Percentiles rank a stretch among this genome's conserved stretches.
These are phyloP conservation scores for Pyrenophora tritici-repentis DNA, from an alignment of 2,329 filamentous ascomycete genomes.

Conservation along the genomic window DNA sequence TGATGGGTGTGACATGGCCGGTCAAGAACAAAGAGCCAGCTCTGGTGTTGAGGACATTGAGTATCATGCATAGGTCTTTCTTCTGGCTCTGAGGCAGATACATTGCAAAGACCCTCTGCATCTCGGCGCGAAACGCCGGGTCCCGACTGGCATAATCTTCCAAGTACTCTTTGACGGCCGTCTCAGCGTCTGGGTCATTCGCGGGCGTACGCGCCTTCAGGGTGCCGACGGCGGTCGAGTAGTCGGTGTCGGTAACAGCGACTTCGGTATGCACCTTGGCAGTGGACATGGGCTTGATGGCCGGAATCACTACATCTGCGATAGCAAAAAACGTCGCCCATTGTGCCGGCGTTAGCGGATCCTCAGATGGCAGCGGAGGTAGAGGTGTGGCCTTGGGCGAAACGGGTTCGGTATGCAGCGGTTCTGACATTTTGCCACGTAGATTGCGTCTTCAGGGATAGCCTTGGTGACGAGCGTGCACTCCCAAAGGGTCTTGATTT, in stretches of 20 bases:
- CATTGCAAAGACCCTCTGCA: conserved; percentile 55
- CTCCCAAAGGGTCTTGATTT: conserved; percentile 8
- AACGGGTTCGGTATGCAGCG: conserved; percentile 27
- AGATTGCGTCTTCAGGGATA: conserved; percentile 8
- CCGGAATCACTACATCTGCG: conserved; percentile 63
- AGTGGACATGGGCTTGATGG: conserved; percentile 54
- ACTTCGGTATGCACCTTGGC: conserved; percentile 48
- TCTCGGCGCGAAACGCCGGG: conserved; percentile 58
- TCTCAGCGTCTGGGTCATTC: conserved; percentile 42
- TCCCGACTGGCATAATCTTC: conserved; percentile 58
- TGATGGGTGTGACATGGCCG: conserved; percentile 66
- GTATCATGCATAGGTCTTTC: conserved; percentile 57
- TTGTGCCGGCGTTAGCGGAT: conserved; percentile 60
- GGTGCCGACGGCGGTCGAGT: conserved; percentile 52
- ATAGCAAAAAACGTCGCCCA: conserved; percentile 64
- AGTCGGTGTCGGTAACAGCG: conserved; percentile 56
- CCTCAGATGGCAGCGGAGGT: conserved; percentile 52
- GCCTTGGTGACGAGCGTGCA: conserved; percentile 3
- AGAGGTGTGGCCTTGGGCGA: conserved; percentile 50
- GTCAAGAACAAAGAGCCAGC: conserved; percentile 69
- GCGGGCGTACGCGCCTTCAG: conserved; percentile 35
- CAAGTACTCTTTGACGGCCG: conserved; percentile 59
- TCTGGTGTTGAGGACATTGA: conserved; percentile 62
- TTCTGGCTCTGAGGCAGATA: conserved; percentile 56
- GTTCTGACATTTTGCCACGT: conserved; percentile 32